Evolutionary conservation across 306 rosid genomes (phyloP).

Genomic region (Citrullus amarus): DNA sequence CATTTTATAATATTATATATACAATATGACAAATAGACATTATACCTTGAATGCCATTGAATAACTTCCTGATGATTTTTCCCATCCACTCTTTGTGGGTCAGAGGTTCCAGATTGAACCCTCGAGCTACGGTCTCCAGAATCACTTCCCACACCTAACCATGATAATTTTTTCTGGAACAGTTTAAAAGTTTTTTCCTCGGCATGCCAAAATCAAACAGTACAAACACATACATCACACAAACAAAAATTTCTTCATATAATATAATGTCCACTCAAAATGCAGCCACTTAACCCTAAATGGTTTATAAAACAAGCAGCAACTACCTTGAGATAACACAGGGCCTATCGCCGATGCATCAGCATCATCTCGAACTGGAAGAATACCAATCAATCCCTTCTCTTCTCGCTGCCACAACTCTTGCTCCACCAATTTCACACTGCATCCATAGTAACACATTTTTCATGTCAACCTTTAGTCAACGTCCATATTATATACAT

Average conservation of each 20-base stretch:
- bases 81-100: constrained; percentile 51
- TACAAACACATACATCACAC: not conserved
- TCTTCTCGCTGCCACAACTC: constrained; percentile 98
- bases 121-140: constrained; percentile 55
- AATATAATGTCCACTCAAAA: not conserved
- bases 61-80: constrained; percentile 65
- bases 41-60: constrained; percentile 90
- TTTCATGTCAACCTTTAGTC: not conserved
- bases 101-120: constrained; percentile 51
- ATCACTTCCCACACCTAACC: constrained; percentile 44
- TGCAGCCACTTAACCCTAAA: not conserved
- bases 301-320: not conserved
- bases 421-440: constrained; percentile 97
- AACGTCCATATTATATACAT: not conserved
- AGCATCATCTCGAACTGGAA: constrained; percentile 82
- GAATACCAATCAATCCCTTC: constrained; percentile 92
- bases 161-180: not conserved
- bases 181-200: not conserved
- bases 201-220: not conserved
- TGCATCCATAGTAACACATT: constrained; percentile 15
- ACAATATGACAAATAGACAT: not conserved
- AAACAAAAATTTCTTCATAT: not conserved
- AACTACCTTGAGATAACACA: constrained; percentile 53
- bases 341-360: constrained; percentile 42
- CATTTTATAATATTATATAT: not conserved